Evolutionary conservation across 176 grass and related monocot species (phyloP), one percentile per base, ranked within the genome.

Genomic region (Saccharum officinarum): DNA sequence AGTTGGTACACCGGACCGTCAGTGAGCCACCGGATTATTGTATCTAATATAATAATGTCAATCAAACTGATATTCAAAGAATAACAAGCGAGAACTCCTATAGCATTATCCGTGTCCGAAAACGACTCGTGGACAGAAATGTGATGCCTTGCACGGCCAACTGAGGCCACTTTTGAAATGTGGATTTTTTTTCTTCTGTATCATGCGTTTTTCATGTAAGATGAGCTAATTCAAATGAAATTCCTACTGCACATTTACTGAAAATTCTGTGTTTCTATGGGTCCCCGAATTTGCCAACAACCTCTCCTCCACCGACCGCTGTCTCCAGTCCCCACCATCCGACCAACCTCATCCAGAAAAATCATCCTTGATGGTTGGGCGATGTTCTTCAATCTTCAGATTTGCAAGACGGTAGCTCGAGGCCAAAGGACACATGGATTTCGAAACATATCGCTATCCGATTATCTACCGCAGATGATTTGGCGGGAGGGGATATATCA

Each of bases 261-360:
- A 36, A 36, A 36, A 36, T 36, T 36, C 3, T 36, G 34, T 36
- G 34, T 36, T 36, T 4, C 34, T 36, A 36, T 36, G 34, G 34
- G 3, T 4, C 34, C 34, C 34, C 4, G 3, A 15, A 47, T 26
- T 61, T 33, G 64, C 63, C 25, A 81, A 16, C 65, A 40, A 61
- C 79, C 38, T 33, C 0, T 50, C 86, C 73, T 78, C 57, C 77
- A 80, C 85, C 67, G 11, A n/a, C 33, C 69, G 14, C 57, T 80
- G 84, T 52, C 76, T 41, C 30, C 40, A n/a, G 18, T 8, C 55
- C 55, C 68, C 65, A 52, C 46, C n/a, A 49, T 39, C 54, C 41
- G 40, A 64, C 80, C 44, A 73, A 40, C 73, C 26, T 52, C 54
- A 22, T 86, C 84, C 76, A 18, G 25, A 80, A 20, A 50, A 5